Evolutionary conservation across 768 basidiomycete species (phyloP).

Genomic region (Chalciporus piperatus): DNA sequence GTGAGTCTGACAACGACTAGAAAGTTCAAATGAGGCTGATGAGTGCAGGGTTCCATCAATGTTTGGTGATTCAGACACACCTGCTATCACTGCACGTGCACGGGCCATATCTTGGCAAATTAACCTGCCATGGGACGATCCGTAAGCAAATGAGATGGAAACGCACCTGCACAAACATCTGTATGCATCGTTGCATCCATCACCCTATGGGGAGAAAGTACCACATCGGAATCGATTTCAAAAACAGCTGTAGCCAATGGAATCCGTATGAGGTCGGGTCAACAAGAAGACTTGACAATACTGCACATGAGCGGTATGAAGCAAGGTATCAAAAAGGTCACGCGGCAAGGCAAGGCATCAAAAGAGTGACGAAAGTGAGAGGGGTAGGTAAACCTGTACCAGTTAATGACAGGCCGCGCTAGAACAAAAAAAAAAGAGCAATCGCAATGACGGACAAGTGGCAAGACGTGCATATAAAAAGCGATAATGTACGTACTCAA

Average conservation of each 20-base stretch:
- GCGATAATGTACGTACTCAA: constrained; percentile 13
- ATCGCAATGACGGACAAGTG: neutral
- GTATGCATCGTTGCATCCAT: too few relatives aligned
- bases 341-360: constrained; percentile 7
- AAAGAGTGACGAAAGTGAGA: constrained; percentile 13
- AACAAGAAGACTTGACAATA: constrained; percentile 5
- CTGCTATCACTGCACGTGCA: too few relatives aligned
- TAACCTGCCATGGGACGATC: too few relatives aligned
- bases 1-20: too few relatives aligned
- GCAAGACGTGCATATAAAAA: constrained; percentile 7
- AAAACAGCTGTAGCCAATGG: neutral
- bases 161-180: too few relatives aligned
- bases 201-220: too few relatives aligned
- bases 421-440: constrained; percentile 1
- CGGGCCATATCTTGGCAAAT: too few relatives aligned
- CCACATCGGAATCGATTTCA: neutral
- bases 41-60: too few relatives aligned
- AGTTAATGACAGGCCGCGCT: constrained; percentile 8
- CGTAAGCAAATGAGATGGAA: too few relatives aligned
- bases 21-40: too few relatives aligned
- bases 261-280: neutral
- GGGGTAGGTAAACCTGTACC: constrained; percentile 13
- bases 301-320: constrained; percentile 8
- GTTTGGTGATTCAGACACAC: too few relatives aligned
- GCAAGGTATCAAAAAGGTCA: neutral